phyloP scores from a whole-genome alignment of 2,329 filamentous ascomycete genomes.

The Emmonsia crescens region DNA sequence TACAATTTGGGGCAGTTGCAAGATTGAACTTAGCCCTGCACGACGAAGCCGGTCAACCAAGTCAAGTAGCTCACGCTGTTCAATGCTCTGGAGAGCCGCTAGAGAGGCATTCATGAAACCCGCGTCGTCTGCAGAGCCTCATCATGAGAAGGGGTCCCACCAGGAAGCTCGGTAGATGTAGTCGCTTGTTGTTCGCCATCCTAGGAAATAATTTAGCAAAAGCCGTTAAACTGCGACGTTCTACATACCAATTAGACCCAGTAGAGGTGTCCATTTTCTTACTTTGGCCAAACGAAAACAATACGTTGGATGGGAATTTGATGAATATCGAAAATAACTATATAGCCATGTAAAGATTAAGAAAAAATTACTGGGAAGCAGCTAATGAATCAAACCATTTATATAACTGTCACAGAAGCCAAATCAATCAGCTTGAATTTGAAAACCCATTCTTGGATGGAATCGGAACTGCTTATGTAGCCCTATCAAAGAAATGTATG shows the following conservation, averaged over 20 bases:
- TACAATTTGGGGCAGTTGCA: slow-evolving; percentile 24
- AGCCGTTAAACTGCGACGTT: neutral
- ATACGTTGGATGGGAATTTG: neutral
- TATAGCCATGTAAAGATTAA: neutral
- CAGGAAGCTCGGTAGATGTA: neutral
- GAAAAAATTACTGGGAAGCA: neutral
- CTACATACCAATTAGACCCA: neutral
- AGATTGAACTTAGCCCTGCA: neutral
- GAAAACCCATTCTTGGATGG: neutral
- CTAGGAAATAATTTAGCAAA: neutral
- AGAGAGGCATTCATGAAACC: neutral
- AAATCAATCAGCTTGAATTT: neutral
- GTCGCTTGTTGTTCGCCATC: neutral
- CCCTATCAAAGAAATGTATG: neutral
- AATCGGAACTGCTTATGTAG: neutral
- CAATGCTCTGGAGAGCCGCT: slow-evolving; percentile 2
- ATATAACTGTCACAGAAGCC: neutral
- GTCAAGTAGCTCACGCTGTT: slow-evolving; percentile 5
- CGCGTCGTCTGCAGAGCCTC: neutral
- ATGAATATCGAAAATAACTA: neutral
- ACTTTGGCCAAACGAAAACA: neutral
- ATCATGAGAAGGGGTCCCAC: neutral
- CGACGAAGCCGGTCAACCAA: slow-evolving; percentile 3
- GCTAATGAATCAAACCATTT: neutral
- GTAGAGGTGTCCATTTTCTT: neutral